Base-by-base conservation (phyloP, 192 early-diverging fungal species). In the Backusella circina region DNA sequence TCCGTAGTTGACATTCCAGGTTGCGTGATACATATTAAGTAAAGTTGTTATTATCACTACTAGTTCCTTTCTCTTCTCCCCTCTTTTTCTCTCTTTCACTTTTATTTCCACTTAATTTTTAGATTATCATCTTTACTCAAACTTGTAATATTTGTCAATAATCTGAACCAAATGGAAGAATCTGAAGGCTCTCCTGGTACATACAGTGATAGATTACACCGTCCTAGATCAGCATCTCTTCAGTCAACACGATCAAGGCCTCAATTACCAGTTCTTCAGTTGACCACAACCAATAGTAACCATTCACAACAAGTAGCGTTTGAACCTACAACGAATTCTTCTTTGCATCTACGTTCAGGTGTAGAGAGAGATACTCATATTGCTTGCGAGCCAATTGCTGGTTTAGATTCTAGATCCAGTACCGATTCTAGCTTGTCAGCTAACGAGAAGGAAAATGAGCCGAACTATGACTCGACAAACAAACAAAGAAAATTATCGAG, bases 211-310 rank as follows among this genome's bases (percentile, higher is more conserved):
- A 35, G 36, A 37, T 68, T 36, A 68, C 54, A 61, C 26, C 32
- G 67, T n/a, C 35, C 67, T n/a, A 68, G 67, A 21, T 68, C 67
- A 37, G 36, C 67, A 9, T 68, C 67, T 16, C n/a, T 68, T 38
- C 67, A 68, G 33, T 68, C 67, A 36, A 38, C n/a, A 38, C 18
- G 32, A 68, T 68, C 67, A 36, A 37, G 67, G 3, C 35, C 67
- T 23, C 36, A 37, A 68, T 16, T 68, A 13, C 67, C 67, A 1
- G 33, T 36, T 6, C 36, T 68, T 38, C 33, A 68, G 36, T 18
- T 68, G 21, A 68, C 67, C 13, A 35, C 33, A 33, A 37, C 67
- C 12, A 68, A 8, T 37, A 21, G 32, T 26, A 68, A 12, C n/a
- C 32, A 68, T 21, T 23, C n/a, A 15, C 36, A 36, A 12, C 67